These are phyloP conservation scores for Kodamaea hsintzibuensis DNA, from an alignment of 805 yeast genomes.

Conservation along the genomic window DNA sequence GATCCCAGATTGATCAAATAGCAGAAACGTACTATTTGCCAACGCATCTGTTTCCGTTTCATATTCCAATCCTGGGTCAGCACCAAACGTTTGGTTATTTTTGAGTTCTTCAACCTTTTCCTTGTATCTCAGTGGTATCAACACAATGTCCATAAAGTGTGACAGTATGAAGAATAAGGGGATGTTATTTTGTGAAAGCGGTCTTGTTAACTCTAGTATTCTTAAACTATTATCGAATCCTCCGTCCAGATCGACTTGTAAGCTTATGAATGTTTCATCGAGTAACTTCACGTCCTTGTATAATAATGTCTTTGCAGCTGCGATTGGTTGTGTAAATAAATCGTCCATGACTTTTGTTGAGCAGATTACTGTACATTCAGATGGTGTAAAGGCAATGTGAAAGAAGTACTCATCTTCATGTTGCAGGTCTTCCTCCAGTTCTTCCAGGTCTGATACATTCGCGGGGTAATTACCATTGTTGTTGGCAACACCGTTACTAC, in stretches of 20 bases:
- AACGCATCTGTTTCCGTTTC: conserved; percentile 14
- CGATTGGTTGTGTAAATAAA: conserved; percentile 42
- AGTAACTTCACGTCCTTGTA: conserved; percentile 41
- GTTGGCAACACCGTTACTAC: conserved; percentile 5
- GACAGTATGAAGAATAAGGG: conserved; percentile 62
- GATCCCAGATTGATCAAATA: conserved; percentile 38
- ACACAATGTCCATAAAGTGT: conserved; percentile 63
- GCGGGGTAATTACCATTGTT: background rate
- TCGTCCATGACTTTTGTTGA: conserved; percentile 37
- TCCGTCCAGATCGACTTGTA: conserved; percentile 65
- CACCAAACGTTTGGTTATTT: conserved; percentile 18
- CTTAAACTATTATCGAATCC: conserved; percentile 49
- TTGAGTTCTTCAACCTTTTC: conserved; percentile 43
- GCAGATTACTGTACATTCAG: conserved; percentile 63
- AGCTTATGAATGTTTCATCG: conserved; percentile 46
- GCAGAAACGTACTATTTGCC: conserved; percentile 36
- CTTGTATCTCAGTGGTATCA: conserved; percentile 51
- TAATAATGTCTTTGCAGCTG: conserved; percentile 28
- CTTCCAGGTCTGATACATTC: conserved; percentile 5
- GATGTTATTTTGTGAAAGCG: conserved; percentile 56
- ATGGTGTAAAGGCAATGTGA: conserved; percentile 62
- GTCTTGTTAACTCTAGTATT: conserved; percentile 57
- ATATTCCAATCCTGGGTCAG: background rate
- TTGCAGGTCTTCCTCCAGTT: conserved; percentile 13
- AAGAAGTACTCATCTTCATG: conserved; percentile 44